Conservation (phyloP, 768 basidiomycete genomes). For the Suillus sp. region DNA sequence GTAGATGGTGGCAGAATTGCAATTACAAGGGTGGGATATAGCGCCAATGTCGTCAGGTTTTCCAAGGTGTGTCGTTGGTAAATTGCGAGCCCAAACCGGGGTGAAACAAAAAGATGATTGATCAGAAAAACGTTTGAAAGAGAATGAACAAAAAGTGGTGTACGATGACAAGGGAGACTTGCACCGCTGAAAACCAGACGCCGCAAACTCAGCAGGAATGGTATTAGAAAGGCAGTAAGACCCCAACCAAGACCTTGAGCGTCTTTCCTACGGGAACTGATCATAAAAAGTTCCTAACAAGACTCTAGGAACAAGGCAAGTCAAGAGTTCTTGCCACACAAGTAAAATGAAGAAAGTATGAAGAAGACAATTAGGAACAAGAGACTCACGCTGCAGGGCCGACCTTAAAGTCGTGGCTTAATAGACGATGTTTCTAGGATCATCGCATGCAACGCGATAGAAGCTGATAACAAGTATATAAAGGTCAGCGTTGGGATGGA, state of each 20-base stretch:
- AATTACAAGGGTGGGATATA: constrained; percentile 15
- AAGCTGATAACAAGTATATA: background rate
- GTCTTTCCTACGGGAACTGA: background rate
- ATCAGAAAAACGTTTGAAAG: constrained; percentile 11
- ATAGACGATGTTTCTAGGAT: constrained; percentile 3
- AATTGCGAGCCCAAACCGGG: constrained; percentile 8
- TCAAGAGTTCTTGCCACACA: background rate
- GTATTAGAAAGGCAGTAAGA: background rate
- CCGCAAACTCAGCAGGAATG: background rate
- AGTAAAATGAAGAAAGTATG: constrained; percentile 8
- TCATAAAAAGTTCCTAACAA: background rate
- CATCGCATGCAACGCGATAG: constrained; percentile 3
- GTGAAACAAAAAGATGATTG: constrained; percentile 11
- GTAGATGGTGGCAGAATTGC: constrained; percentile 25
- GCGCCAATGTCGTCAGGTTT: constrained; percentile 11
- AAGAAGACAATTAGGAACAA: background rate
- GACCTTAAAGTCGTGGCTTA: constrained; percentile 5
- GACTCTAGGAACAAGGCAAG: background rate
- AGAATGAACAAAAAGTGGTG: constrained; percentile 8
- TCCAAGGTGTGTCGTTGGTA: constrained; percentile 10
- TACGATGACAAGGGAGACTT: constrained; percentile 11
- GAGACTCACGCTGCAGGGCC: constrained; percentile 3
- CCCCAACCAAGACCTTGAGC: background rate
- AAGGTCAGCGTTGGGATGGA: background rate
- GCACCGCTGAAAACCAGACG: background rate